Evolutionary conservation across 2,329 filamentous ascomycete species (phyloP), one percentile per base, ranked within the genome.

Genomic region (Chaetomium sp.): DNA sequence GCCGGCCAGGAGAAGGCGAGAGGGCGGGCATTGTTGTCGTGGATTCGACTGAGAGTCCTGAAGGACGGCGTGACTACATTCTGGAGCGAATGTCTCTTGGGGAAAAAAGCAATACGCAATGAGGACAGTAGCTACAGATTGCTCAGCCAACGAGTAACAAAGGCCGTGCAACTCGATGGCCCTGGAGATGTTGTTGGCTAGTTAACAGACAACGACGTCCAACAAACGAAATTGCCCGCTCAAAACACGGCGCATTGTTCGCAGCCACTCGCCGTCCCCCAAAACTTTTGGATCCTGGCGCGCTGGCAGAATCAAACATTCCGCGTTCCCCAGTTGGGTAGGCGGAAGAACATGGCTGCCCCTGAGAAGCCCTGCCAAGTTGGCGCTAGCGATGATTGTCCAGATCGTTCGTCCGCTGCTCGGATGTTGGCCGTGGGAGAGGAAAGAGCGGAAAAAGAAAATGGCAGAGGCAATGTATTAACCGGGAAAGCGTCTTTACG

Each of bases 291-390:
- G 19, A 50, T 50, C 47, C 47, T 12, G 21, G 53, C 53, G 53
- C 23, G 10, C 47, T 25, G 47, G 53, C 53, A 50, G 53, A 35
- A 50, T 38, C 9, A 25, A 54, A 21, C n/a, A 6, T 54, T 16
- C 38, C n/a, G 19, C 55, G 25, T 54, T 63, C 3, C 57, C 38
- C 13, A 42, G 35, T 59, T 35, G n/a, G 60, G 60, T 47, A 58
- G 60, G 60, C 60, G 60, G 60, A 59, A 59, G 31, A 21, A 13
- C n/a, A 19, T 33, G 13, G 21, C 10, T 50, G 16, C 57, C 62
- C 62, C 50, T 56, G 50, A 42, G 27, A n/a, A 25, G 10, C 56
- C 56, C 42, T 49, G 42, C 56, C 42, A 45, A 58, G 45, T 47
- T 47, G n/a, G 29, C n/a, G n/a, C 23, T 50, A n/a, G 50, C 50